phyloP scores from a whole-genome alignment of 768 basidiomycete genomes.

The Lactarius evosmus region DNA sequence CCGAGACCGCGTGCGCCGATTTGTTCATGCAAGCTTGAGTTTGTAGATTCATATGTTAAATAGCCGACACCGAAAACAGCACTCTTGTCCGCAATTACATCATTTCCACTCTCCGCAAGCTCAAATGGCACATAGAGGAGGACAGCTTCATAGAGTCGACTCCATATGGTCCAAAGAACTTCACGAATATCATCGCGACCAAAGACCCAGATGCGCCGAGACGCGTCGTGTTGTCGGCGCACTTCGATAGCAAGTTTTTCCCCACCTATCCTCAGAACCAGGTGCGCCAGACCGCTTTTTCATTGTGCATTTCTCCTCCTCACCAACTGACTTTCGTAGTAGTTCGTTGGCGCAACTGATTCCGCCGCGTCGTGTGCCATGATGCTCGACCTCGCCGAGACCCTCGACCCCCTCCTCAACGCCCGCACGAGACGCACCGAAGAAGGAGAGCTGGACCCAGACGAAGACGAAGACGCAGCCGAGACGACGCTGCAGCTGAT shows the following conservation, averaged over 20 bases:
- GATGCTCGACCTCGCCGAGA: slow-evolving; percentile 87
- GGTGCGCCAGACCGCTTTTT: slow-evolving; percentile 41
- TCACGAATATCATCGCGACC: slow-evolving; percentile 92
- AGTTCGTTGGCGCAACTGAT: slow-evolving; percentile 98
- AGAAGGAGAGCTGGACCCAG: slow-evolving; percentile 45
- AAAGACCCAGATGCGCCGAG: slow-evolving; percentile 84
- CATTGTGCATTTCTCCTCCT: background rate
- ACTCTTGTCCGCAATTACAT: slow-evolving; percentile 84
- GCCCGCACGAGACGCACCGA: slow-evolving; percentile 53
- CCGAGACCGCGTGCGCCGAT: slow-evolving; percentile 67
- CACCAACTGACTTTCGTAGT: slow-evolving; percentile 21
- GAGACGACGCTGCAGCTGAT: slow-evolving; percentile 88
- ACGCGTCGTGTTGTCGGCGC: slow-evolving; percentile 85
- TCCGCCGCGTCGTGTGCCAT: slow-evolving; percentile 95
- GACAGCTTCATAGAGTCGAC: slow-evolving; percentile 78
- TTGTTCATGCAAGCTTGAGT: slow-evolving; percentile 18
- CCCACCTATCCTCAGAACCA: slow-evolving; percentile 66
- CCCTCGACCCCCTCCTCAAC: slow-evolving; percentile 70
- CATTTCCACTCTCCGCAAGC: slow-evolving; percentile 57
- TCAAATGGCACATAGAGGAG: slow-evolving; percentile 87
- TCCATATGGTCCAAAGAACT: slow-evolving; percentile 73
- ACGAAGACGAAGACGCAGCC: slow-evolving; percentile 74
- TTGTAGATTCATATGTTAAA: background rate
- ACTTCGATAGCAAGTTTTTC: slow-evolving; percentile 92
- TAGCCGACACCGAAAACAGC: slow-evolving; percentile 72